Evolutionary conservation across 2,329 filamentous ascomycete genomes (phyloP).

Genomic region (Cercospora beticola): DNA sequence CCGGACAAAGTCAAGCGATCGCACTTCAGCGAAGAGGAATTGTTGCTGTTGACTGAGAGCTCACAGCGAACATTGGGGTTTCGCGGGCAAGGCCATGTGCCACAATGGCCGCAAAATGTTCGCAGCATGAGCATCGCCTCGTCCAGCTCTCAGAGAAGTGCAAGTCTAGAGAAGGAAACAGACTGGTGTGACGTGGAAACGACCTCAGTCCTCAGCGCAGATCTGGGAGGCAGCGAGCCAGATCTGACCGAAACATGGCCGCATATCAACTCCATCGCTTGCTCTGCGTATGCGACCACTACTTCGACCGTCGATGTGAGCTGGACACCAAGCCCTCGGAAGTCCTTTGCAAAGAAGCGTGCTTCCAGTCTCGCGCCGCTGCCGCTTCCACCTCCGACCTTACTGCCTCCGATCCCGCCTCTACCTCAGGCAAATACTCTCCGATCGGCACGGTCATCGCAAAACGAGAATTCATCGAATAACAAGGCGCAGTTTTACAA

Average conservation of each 20-base stretch:
- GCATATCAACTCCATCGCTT: neutral
- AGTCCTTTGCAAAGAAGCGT: conserved; percentile 26
- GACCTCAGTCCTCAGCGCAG: conserved; percentile 18
- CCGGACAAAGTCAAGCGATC: conserved; percentile 71
- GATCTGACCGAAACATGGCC: conserved; percentile 3
- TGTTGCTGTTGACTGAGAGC: conserved; percentile 58
- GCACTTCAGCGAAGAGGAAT: conserved; percentile 71
- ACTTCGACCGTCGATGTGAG: neutral
- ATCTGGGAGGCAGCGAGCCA: conserved; percentile 13
- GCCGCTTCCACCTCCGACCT: conserved; percentile 33
- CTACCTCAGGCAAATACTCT: conserved; percentile 19
- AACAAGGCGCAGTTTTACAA: conserved; percentile 66
- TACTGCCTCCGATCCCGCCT: conserved; percentile 30
- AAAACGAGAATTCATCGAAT: neutral
- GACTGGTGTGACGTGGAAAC: conserved; percentile 21
- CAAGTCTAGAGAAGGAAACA: conserved; percentile 17
- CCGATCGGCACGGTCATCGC: conserved; percentile 7
- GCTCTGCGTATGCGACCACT: neutral
- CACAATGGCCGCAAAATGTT: conserved; percentile 6
- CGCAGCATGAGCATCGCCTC: conserved; percentile 9
- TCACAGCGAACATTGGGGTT: conserved; percentile 44
- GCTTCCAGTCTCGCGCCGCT: conserved; percentile 30
- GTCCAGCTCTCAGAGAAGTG: neutral
- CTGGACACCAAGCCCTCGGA: conserved; percentile 7
- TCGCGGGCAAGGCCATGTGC: conserved; percentile 4